phyloP scores from a whole-genome alignment of 1,284 basidiomycete genomes.

The Leccinum angustisporum region DNA sequence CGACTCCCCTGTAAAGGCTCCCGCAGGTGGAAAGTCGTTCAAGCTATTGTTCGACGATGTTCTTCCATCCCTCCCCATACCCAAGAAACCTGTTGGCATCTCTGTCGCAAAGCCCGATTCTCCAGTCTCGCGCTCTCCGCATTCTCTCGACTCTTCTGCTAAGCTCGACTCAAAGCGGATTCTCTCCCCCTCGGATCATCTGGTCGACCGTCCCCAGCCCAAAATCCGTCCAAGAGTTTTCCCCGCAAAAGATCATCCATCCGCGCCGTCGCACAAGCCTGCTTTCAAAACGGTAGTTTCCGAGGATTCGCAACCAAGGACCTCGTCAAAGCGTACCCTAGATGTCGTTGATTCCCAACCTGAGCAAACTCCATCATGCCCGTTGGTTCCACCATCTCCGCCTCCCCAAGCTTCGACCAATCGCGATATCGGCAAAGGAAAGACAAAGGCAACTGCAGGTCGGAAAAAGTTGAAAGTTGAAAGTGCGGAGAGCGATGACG shows the following conservation, averaged over 20 bases:
- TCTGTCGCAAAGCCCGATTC: slow-evolving; percentile 1
- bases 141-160: background rate
- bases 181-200: slow-evolving; percentile 3
- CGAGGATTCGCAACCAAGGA: slow-evolving; percentile 6
- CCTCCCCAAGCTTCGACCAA: slow-evolving; percentile 41
- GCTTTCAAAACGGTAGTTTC: background rate
- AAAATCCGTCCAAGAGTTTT: slow-evolving; percentile 13
- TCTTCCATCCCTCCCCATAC: slow-evolving; percentile 29
- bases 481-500: slow-evolving; percentile 38
- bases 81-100: slow-evolving; percentile 16
- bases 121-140: background rate
- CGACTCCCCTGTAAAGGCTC: slow-evolving; percentile 68
- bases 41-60: slow-evolving; percentile 65
- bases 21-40: slow-evolving; percentile 56
- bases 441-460: slow-evolving; percentile 36
- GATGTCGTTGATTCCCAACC: slow-evolving; percentile 1
- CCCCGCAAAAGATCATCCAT: slow-evolving; percentile 9
- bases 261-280: slow-evolving; percentile 2
- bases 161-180: slow-evolving; percentile 6
- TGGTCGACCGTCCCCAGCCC: slow-evolving; percentile 3
- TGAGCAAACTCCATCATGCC: slow-evolving; percentile 1
- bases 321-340: slow-evolving; percentile 27
- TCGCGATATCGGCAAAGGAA: slow-evolving; percentile 38
- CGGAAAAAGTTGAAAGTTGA: slow-evolving; percentile 44
- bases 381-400: slow-evolving; percentile 64